Base-by-base conservation (phyloP, 768 basidiomycete genomes). In the Pleurotus giganteus region DNA sequence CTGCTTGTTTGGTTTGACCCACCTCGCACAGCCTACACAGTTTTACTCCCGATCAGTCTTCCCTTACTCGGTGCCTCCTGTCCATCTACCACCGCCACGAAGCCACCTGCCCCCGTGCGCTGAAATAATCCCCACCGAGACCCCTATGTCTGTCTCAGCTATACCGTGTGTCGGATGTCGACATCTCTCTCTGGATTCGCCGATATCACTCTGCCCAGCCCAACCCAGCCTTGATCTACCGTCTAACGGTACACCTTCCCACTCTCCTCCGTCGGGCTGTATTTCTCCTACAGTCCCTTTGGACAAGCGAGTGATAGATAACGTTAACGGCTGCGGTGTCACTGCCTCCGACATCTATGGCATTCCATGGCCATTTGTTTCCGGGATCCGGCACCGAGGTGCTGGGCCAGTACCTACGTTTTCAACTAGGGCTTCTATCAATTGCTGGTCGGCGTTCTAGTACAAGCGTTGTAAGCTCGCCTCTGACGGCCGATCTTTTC, bases 41-140 rank as follows among this genome's bases (percentile, higher is more conserved):
- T 26, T 28, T 45, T 45, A 45, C 27, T 13, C n/a, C 44, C 44
- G 44, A 45, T 45, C 44, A 23, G 44, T 24, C 26, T 45, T 45
- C 44, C 44, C 44, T 9, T 26, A 45, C 21, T 45, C 44, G 44
- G 44, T 45, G 44, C 44, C 39, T 45, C 23, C 44, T 28, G 44
- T 45, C 19, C 44, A 7, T 43, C 5, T 28, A 23, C 44, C 44
- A 45, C 44, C 26, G 44, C 44, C 44, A 45, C 44, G 23, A 28
- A 45, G 44, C 19, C 44, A 45, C 44, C 23, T 23, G 19, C 13
- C 44, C 44, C 44, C 12, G 26, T 13, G 11, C 44, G 21, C 17
- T 24, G 21, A 26, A 11, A 24, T 11, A 45, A 8, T 24, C 12
- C 13, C 19, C 5, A 12, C 27, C 44, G 44, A 45, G 44, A 23